Conservation (phyloP, 106 monocot genomes). For the Apostasia shenzhenica region DNA sequence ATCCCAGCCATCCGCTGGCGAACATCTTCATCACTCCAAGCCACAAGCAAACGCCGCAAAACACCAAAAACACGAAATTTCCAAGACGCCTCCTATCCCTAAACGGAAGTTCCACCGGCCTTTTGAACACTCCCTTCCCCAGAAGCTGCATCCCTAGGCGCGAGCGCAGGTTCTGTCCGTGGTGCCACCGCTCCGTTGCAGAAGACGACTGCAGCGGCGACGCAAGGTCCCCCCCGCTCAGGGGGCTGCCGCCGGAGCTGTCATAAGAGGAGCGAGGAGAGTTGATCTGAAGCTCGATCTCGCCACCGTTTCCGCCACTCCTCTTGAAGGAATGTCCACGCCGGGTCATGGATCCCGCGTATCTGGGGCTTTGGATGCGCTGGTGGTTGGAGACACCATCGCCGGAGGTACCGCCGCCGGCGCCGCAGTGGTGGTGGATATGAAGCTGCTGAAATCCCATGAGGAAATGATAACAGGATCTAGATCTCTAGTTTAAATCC, state of each 20-base stretch:
- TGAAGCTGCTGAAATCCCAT: conserved; percentile 43
- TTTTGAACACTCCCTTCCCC: conserved; percentile 34
- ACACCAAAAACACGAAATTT: conserved; percentile 61
- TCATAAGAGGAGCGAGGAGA: conserved; percentile 39
- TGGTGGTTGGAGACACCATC: conserved; percentile 20
- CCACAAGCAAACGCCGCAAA: conserved; percentile 61
- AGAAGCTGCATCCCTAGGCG: conserved; percentile 30
- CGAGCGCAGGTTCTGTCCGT: conserved; percentile 26
- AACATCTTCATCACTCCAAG: conserved; percentile 64
- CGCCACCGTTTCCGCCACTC: conserved; percentile 12
- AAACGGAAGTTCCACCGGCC: conserved; percentile 21
- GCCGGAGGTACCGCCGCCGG: conserved; percentile 2
- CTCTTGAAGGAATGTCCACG: conserved; percentile 71
- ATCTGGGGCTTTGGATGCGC: conserved; percentile 33
- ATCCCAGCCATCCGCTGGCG: conserved; percentile 40
- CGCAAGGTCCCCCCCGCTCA: conserved; percentile 1
- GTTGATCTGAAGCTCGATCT: conserved; percentile 68
- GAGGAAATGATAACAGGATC: background rate
- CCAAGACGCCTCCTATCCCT: conserved; percentile 44
- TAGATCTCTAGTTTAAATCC: background rate
- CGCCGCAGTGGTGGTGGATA: conserved; percentile 11
- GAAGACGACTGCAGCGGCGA: background rate
- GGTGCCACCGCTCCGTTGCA: conserved; percentile 7
- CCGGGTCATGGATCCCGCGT: conserved; percentile 46
- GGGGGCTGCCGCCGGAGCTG: conserved; percentile 7